Base-by-base conservation (phyloP, 805 yeast genomes). In the Candida cerambycidarum region DNA sequence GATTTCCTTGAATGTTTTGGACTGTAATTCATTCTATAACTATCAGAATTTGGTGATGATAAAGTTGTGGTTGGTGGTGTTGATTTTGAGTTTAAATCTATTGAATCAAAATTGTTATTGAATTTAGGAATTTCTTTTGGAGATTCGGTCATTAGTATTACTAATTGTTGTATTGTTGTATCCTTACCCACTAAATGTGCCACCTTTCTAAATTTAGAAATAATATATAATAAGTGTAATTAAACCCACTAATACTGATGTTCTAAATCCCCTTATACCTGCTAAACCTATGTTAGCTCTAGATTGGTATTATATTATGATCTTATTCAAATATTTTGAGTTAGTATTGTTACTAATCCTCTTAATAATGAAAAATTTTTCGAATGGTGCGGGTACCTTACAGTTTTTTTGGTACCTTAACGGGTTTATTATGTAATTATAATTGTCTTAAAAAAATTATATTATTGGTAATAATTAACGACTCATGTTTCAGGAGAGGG, bases 1-100 rank as follows among this genome's bases (percentile, higher is more conserved):
- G 63, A 59, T 41, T 60, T 58, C 25, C 63, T 56, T n/a, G 63
- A 52, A 41, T 65, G 71, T 40, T 63, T 61, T 4, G 74, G 71
- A 12, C 68, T 62, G 47, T 64, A 67, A 55, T 66, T 67, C 51
- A 67, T 55, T 16, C 29, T 21, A 11, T 21, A 34, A 11, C 21
- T 23, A 15, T 34, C 38, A 3, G 38, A 34, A 25, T 11, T 25
- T 21, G 38, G 13, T 23, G 38, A 18, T 4, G 29, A 11, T 4
- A 9, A 23, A 14, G 38, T 23, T 12, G 11, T 23, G 4, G 17
- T 14, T 32, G 36, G 6, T 9, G 27, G 6, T 9, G 27, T 21
- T 21, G 23, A 21, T 21, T 21, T 21, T 7, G 7, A 5, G 11
- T 12, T 25, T n/a, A 25, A 25, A 12, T 25, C 29, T 25, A 25